Evolutionary conservation across 176 grass and related monocot species (phyloP).

Genomic region (Raddia guianensis): DNA sequence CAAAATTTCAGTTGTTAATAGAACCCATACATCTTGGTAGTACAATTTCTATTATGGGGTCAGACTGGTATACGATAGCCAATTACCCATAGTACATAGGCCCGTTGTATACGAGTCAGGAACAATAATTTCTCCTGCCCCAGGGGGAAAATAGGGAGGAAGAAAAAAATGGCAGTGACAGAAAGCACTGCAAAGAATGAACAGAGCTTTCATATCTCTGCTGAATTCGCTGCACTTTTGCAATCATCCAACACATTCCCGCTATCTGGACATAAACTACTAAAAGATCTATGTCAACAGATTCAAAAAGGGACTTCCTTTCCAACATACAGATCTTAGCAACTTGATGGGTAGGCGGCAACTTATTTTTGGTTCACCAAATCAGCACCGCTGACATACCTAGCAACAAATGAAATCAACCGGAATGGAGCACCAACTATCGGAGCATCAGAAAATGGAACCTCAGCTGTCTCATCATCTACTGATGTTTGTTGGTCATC

Average conservation of each 20-base stretch:
- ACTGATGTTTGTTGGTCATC: slow-evolving; percentile 25
- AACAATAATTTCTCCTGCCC: slow-evolving; percentile 19
- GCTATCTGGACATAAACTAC: slow-evolving; percentile 33
- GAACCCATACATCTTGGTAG: slow-evolving; percentile 10
- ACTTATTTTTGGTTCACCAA: slow-evolving; percentile 64
- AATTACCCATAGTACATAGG: slow-evolving; percentile 14
- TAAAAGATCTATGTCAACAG: slow-evolving; percentile 23
- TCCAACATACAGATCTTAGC: slow-evolving; percentile 29
- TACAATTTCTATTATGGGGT: slow-evolving; percentile 34
- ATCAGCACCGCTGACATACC: slow-evolving; percentile 85
- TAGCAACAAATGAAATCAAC: slow-evolving; percentile 90
- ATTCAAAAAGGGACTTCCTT: not conserved
- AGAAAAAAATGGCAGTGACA: slow-evolving; percentile 29
- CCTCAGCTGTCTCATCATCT: slow-evolving; percentile 38
- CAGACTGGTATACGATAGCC: slow-evolving; percentile 22
- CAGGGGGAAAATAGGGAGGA: slow-evolving; percentile 30
- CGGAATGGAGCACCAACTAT: slow-evolving; percentile 88
- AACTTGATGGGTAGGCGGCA: not conserved
- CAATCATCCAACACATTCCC: slow-evolving; percentile 7
- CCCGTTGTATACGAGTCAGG: slow-evolving; percentile 38
- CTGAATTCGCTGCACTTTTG: slow-evolving; percentile 24
- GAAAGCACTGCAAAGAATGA: slow-evolving; percentile 29
- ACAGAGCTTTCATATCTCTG: slow-evolving; percentile 41
- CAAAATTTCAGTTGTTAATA: slow-evolving; percentile 18
- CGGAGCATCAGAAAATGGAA: slow-evolving; percentile 83